These are phyloP conservation scores for Parathielavia appendiculata DNA, from an alignment of 495 filamentous ascomycete species.

Conservation along the genomic window DNA sequence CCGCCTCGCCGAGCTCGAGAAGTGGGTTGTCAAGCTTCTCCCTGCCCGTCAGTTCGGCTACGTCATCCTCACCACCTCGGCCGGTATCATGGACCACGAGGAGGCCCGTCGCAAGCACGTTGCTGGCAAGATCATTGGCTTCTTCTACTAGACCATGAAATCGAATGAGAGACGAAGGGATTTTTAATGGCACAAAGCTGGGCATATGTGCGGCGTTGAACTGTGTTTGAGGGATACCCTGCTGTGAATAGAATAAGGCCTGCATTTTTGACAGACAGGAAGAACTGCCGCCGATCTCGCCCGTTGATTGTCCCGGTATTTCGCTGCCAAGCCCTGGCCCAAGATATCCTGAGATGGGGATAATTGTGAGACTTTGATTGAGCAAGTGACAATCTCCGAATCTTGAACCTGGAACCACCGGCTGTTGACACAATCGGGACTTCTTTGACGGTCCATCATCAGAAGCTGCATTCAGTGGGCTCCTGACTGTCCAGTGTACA, in stretches of 20 bases:
- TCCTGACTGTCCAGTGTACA: too few species aligned
- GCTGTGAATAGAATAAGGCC: conserved; percentile 14
- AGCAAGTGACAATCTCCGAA: too few species aligned
- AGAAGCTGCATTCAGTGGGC: too few species aligned
- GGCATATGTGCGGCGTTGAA: conserved; percentile 18
- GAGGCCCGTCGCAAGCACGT: conserved; percentile 98
- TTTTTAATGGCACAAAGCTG: conserved; percentile 3
- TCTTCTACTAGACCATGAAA: conserved; percentile 74
- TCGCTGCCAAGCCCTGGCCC: neutral
- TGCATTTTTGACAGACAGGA: conserved; percentile 6
- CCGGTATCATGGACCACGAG: conserved; percentile 99
- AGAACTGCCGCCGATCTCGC: neutral
- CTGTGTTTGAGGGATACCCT: conserved; percentile 19
- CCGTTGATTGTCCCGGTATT: neutral
- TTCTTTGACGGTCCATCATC: too few species aligned
- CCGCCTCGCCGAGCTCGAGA: conserved; percentile 93
- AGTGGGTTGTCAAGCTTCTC: conserved; percentile 97
- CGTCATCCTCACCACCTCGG: conserved; percentile 96
- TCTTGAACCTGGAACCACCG: too few species aligned
- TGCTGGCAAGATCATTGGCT: conserved; percentile 91
- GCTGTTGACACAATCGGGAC: too few species aligned
- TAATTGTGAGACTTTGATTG: neutral
- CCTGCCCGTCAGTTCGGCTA: conserved; percentile 99
- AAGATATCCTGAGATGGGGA: neutral
- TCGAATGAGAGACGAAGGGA: conserved; percentile 17